Base-by-base conservation (phyloP, 2,329 filamentous ascomycete genomes). In the Epichloe uncinata region DNA sequence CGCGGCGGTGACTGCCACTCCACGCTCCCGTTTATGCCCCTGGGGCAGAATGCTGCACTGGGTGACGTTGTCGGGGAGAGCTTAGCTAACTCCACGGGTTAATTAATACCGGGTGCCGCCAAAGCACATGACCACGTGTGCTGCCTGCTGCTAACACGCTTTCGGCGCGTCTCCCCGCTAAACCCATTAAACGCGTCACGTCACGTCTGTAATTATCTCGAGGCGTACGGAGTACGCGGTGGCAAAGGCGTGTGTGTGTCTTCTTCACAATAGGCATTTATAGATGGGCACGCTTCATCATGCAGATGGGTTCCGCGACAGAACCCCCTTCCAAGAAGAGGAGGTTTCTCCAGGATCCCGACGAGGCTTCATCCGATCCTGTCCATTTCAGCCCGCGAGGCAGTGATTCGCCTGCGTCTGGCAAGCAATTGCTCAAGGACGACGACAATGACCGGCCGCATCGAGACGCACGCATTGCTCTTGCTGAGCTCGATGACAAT, bases 241-340 rank as follows among this genome's bases (percentile, higher is more conserved):
- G 40, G 40, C 40, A 42, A 42, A 22, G 40, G 16, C 8, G 18
- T 16, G 40, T 12, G 20, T 12, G 11, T 40, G 26, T 30, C 26
- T 47, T 47, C 36, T 26, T 16, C 16, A 34, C 8, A 48, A 15
- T 9, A 36, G 16, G 34, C 26, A 41, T 33, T 11, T 36, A 34
- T 30, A 48, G 35, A 42, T 52, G 40, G 35, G 41, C 45, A 18
- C 42, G 22, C 42, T 49, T 52, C 49, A 53, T 42, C 37, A 74
- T 74, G 72, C 69, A 66, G 45, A 58, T 63, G 49, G 56, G 58
- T 52, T 60, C 64, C 43, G 66, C 66, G 20, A 60, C 63, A 46
- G 73, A 69, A 44, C 72, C 70, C 55, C 72, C 74, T 1, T 56
- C 59, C 9, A 78, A 78, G 61, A 69, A 62, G 58, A 59, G 64